These are phyloP conservation scores for Dendrocalamus sinicus DNA, from an alignment of 176 grass and related monocot genomes.

Conservation along the genomic window DNA sequence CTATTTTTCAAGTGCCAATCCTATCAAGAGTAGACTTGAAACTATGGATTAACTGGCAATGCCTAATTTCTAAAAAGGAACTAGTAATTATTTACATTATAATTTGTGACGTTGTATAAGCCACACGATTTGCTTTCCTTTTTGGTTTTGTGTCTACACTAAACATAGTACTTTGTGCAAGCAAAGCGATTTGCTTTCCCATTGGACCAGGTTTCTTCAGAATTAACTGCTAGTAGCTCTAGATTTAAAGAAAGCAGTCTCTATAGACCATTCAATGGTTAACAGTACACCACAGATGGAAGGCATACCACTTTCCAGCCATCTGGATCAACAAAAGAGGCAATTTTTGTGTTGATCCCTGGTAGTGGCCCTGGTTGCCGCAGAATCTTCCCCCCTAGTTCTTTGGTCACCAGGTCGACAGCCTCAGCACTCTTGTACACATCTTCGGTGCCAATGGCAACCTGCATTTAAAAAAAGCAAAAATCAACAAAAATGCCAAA, in stretches of 20 bases:
- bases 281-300: conserved; percentile 19
- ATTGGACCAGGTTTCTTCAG: not conserved
- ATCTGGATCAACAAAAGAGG: conserved; percentile 96
- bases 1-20: not conserved
- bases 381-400: conserved; percentile 91
- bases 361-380: conserved; percentile 82
- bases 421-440: conserved; percentile 87
- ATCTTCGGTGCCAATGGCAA: conserved; percentile 96
- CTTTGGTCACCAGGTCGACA: conserved; percentile 73
- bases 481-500: conserved; percentile 19
- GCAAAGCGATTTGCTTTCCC: not conserved
- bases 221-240: not conserved
- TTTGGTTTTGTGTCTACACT: not conserved
- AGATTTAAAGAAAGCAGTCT: conserved; percentile 5
- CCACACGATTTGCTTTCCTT: not conserved
- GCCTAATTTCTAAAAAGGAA: not conserved
- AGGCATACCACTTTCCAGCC: conserved; percentile 94
- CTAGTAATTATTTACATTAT: not conserved
- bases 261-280: conserved; percentile 4
- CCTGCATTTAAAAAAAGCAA: conserved; percentile 36
- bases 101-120: not conserved
- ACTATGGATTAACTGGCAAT: conserved; percentile 6
- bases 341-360: conserved; percentile 86
- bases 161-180: conserved; percentile 1
- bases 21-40: conserved; percentile 1